Evolutionary conservation across 176 grass and related monocot genomes (phyloP), one percentile per base, ranked within the genome.

Genomic region (Elaeis guineensis): DNA sequence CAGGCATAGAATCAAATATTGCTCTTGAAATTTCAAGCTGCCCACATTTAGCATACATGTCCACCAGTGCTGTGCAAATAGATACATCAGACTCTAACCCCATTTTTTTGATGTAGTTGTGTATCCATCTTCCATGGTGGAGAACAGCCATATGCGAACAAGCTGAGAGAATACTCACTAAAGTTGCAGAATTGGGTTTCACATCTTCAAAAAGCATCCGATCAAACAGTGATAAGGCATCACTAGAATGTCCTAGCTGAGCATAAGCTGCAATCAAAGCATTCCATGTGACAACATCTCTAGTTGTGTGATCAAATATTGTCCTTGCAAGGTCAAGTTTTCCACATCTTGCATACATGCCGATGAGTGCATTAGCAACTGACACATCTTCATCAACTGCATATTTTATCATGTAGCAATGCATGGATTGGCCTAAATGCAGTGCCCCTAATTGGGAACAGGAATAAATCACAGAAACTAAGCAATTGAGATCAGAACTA

Each of bases 11-110:
- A 73, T 85, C 68, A 67, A 85, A 90, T 56, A 82, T 26, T 24
- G 24, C 30, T 76, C 82, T 75, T 62, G 87, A 73, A 30, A 70
- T 72, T 54, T 51, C 69, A 59, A 85, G 82, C 26, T 90, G 68
- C 28, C 87, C 82, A 49, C 87, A 85, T 82, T 90, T 90, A 58
- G 72, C 57, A 70, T 90, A 90, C 87, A 90, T 77, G 75, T 90
- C 82, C 50, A 90, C 51, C 49, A 90, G 72, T 55, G 78, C 51
- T 55, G 86, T 85, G 59, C 24, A 65, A 69, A 90, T 65, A 20
- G 71, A 75, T 61, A 82, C 51, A 73, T 85, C 74, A 52, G 49
- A 57, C 11, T 79, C 78, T 59, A 78, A 63, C 25, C 60, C 72
- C 56, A 70, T 76, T 73, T 85, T 56, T 77, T 90, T 79, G 22